Conservation (phyloP, 2,329 filamentous ascomycete genomes). For the Didymella glomerata region DNA sequence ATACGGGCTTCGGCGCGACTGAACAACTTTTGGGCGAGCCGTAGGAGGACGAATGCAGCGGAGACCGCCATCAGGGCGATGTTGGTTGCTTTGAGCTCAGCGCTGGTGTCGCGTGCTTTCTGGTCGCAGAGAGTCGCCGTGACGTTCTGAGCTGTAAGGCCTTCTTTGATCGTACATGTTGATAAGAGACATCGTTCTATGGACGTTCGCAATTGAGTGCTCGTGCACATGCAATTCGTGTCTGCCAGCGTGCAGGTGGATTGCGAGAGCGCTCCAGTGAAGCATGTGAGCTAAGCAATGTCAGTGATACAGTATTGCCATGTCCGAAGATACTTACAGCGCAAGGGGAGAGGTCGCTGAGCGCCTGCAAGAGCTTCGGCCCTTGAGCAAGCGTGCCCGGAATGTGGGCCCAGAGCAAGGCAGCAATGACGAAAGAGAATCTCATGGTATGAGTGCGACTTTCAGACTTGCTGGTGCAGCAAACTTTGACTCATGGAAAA, state of each 20-base stretch:
- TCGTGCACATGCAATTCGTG: conserved; percentile 1
- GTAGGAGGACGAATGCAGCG: not conserved
- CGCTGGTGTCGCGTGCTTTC: not conserved
- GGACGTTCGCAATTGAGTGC: not conserved
- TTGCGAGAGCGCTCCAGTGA: not conserved
- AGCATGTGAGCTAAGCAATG: not conserved
- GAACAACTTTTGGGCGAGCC: not conserved
- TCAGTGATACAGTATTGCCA: not conserved
- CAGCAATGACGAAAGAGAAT: not conserved
- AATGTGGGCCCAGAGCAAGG: not conserved
- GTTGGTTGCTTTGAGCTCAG: not conserved
- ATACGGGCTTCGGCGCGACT: not conserved
- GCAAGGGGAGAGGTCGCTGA: not conserved
- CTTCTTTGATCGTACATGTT: conserved; percentile 14
- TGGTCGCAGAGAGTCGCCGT: not conserved
- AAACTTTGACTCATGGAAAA: not conserved
- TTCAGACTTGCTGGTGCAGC: not conserved
- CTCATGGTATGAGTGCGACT: not conserved
- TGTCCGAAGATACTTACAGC: not conserved
- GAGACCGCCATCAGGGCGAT: not conserved
- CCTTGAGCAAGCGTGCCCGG: not conserved
- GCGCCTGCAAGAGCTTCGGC: not conserved
- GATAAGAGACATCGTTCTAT: conserved; percentile 4
- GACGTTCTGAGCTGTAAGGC: conserved; percentile 2
- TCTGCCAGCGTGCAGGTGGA: conserved; percentile 2